Base-by-base conservation (phyloP, 2,329 filamentous ascomycete species). In the Penicillium sumatraense region DNA sequence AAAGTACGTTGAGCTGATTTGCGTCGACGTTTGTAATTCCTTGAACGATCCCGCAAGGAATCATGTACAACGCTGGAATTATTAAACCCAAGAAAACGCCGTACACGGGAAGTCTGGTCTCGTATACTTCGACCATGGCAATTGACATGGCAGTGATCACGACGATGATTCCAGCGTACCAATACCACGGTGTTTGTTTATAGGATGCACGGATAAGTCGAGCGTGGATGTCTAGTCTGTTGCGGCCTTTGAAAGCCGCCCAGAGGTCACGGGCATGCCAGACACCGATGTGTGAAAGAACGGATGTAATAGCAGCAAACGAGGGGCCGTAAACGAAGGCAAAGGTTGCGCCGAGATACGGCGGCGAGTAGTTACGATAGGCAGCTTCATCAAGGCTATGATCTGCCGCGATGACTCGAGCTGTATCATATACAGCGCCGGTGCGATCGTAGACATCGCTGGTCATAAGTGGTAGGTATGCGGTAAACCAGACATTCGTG, bases 321-420 rank as follows among this genome's bases (percentile, higher is more conserved):
- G 83, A 83, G 9, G 88, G 72, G 1, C 85, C 86, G 60, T 89
- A 78, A 13, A 67, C 67, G 46, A 78, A 67, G 5, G 72, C 72
- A 50, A 77, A 89, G 53, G 87, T 86, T 0, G 85, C 78, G 0
- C 83, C 78, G 11, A 89, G 74, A 63, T 82, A 88, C 0, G 87
- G 76, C 2, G 86, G 86, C 10, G 86, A 88, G 69, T 89, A 88
- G n/a, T 75, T 76, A 58, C 79, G 75, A 68, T 89, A 89, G 14
- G 81, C 81, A 1, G 76, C 80, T 60, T 81, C 78, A 68, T 88
- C 83, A 51, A 89, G 82, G 13, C 80, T 74, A 58, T 85, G 77
- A 18, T 75, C 68, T 1, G 63, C 23, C 49, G 81, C 81, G 5
- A 89, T 74, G 44, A 88, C 85, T 27, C 76, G 78, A 1, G 78